phyloP scores from a whole-genome alignment of 139 green algal species.

The Volvox africanus region DNA sequence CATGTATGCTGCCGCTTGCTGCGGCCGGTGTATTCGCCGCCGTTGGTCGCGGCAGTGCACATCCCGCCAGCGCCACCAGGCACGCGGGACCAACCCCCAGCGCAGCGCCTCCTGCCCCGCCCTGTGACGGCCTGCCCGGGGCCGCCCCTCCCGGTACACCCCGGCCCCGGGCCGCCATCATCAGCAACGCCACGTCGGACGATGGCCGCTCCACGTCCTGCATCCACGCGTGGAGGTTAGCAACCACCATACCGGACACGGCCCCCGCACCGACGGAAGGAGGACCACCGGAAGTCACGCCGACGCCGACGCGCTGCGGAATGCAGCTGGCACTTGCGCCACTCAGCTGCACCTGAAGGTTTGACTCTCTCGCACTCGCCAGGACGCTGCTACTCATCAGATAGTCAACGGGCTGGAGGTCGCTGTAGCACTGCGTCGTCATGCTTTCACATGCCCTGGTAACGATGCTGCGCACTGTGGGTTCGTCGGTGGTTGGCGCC shows the following conservation, averaged over 20 bases:
- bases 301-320: not conserved
- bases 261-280: not conserved
- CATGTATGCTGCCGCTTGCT: not conserved
- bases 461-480: conserved; percentile 1
- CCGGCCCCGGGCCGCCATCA: not conserved
- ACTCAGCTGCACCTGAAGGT: not conserved
- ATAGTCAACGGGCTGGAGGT: not conserved
- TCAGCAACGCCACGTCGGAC: conserved; percentile 2
- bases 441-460: not conserved
- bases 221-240: conserved; percentile 20
- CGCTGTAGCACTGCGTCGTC: not conserved
- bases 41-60: not conserved
- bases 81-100: not conserved
- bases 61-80: not conserved
- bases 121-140: not conserved
- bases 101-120: not conserved
- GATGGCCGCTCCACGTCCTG: conserved; percentile 27
- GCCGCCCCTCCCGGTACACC: not conserved
- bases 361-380: not conserved
- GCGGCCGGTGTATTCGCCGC: not conserved
- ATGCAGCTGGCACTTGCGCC: not conserved
- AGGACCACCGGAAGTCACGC: not conserved
- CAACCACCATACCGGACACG: not conserved
- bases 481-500: not conserved
- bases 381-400: not conserved